A percentile compares a stretch with the other conserved stretches of the same genome.
Conservation (phyloP, 139 green algal species). For the Raphidocelis subcapitata region DNA sequence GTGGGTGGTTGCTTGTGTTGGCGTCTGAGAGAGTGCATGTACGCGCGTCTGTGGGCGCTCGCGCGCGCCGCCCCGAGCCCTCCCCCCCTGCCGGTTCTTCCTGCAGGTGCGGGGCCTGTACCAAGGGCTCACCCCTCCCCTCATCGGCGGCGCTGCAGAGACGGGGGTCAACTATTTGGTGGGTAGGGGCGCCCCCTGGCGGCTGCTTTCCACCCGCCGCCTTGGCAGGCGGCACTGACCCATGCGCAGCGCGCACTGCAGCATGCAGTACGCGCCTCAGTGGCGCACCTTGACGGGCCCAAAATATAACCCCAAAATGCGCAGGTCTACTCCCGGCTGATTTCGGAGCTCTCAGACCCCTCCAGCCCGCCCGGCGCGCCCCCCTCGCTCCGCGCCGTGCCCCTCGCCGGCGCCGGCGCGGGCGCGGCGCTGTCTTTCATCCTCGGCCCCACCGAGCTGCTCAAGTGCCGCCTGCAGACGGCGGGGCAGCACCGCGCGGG, state of each 20-base stretch:
- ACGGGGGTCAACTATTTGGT: slow-evolving; percentile 80
- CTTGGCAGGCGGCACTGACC: too few relatives aligned
- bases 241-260: too few relatives aligned
- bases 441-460: slow-evolving; percentile 70
- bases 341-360: too few relatives aligned
- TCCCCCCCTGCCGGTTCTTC: background rate
- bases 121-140: slow-evolving; percentile 60
- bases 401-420: slow-evolving; percentile 53
- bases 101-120: slow-evolving; percentile 61
- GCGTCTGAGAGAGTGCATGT: too few relatives aligned
- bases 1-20: too few relatives aligned
- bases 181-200: too few relatives aligned
- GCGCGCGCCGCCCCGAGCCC: too few relatives aligned
- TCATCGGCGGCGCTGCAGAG: slow-evolving; percentile 77
- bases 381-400: slow-evolving; percentile 22
- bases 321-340: too few relatives aligned
- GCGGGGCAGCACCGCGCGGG: slow-evolving; percentile 21
- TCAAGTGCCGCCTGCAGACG: slow-evolving; percentile 71
- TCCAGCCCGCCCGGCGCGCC: background rate
- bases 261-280: too few relatives aligned
- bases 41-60: too few relatives aligned
- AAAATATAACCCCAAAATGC: too few relatives aligned
- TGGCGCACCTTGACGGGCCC: too few relatives aligned
- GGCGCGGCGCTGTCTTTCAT: slow-evolving; percentile 64
- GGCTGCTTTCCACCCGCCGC: background rate